Evolutionary conservation across 176 grass and related monocot genomes (phyloP).

Genomic region (Pontederia crassipes): DNA sequence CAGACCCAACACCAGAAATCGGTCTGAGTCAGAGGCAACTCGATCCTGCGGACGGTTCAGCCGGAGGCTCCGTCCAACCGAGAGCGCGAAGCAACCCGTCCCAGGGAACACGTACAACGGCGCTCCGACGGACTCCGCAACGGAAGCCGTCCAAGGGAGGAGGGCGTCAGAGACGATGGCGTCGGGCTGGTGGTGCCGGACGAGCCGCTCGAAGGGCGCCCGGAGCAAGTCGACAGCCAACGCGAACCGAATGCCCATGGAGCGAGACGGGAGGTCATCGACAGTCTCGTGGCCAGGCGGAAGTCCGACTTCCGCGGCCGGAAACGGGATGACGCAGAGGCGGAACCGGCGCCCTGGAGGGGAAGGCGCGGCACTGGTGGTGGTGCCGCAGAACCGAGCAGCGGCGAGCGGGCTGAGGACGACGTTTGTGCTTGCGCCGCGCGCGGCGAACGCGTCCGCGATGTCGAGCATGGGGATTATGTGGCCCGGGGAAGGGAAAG

Average conservation of each 20-base stretch:
- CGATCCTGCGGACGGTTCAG: constrained; percentile 27
- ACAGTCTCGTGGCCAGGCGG: constrained; percentile 35
- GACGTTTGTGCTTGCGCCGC: constrained; percentile 10
- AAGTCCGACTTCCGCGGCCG: constrained; percentile 16
- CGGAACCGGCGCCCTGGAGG: constrained; percentile 20
- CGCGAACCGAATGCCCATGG: constrained; percentile 32
- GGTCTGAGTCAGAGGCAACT: constrained; percentile 25
- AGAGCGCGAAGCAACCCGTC: constrained; percentile 59
- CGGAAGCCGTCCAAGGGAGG: constrained; percentile 49
- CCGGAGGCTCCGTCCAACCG: constrained; percentile 34
- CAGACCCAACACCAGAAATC: constrained; percentile 38
- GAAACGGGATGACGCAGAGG: constrained; percentile 16
- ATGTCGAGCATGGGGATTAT: constrained; percentile 23
- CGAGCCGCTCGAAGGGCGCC: constrained; percentile 26
- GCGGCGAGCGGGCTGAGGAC: constrained; percentile 8
- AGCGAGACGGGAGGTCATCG: constrained; percentile 38
- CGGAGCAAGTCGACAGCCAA: constrained; percentile 45
- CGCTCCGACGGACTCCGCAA: constrained; percentile 29
- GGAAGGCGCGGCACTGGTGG: neutral
- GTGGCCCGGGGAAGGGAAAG: constrained; percentile 15
- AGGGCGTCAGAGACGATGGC: constrained; percentile 49
- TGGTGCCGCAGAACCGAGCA: neutral
- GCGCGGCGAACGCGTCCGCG: constrained; percentile 8
- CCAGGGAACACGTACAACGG: constrained; percentile 52
- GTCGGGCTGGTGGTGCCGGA: constrained; percentile 24